Conservation (phyloP, 2,329 filamentous ascomycete species). For the Calonectria pseudoturangicola region DNA sequence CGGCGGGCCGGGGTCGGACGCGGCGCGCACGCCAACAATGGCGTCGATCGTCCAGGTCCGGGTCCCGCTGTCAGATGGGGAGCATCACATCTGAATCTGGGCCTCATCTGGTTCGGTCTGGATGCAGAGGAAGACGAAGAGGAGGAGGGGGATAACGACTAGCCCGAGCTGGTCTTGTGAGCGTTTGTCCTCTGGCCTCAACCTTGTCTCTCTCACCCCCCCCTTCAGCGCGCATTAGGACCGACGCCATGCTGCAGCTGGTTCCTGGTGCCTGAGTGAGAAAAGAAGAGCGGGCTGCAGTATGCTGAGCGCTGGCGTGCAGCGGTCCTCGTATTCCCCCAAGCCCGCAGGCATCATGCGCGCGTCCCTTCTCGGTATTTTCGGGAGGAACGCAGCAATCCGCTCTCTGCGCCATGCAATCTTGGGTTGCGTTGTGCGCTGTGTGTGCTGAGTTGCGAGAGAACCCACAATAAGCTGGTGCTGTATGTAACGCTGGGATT, state of each 20-base stretch:
- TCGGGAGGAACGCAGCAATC: background rate
- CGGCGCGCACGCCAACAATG: constrained; percentile 19
- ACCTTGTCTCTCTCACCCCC: background rate
- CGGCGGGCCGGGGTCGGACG: constrained; percentile 9
- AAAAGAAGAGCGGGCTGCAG: constrained; percentile 23
- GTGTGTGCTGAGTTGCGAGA: background rate
- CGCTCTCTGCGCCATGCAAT: too few species aligned
- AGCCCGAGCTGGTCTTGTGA: background rate
- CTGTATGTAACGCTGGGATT: constrained; percentile 20
- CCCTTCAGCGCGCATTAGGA: constrained; percentile 1
- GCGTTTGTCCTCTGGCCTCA: background rate
- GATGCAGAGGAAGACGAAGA: too few species aligned
- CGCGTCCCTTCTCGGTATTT: background rate
- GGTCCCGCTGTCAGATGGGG: constrained; percentile 21
- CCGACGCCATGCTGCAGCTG: background rate
- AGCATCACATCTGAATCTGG: background rate
- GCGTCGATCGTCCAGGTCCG: constrained; percentile 15
- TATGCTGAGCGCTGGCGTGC: constrained; percentile 18
- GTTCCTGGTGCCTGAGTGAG: constrained; percentile 33
- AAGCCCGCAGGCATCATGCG: constrained; percentile 6
- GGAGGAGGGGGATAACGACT: background rate
- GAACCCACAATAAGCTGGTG: constrained; percentile 20
- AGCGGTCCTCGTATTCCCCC: constrained; percentile 35
- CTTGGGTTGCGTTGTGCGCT: background rate
- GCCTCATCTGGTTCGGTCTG: constrained; percentile 15